Evolutionary conservation across 2,329 filamentous ascomycete species (phyloP).

Genomic region (Alternaria arborescens): DNA sequence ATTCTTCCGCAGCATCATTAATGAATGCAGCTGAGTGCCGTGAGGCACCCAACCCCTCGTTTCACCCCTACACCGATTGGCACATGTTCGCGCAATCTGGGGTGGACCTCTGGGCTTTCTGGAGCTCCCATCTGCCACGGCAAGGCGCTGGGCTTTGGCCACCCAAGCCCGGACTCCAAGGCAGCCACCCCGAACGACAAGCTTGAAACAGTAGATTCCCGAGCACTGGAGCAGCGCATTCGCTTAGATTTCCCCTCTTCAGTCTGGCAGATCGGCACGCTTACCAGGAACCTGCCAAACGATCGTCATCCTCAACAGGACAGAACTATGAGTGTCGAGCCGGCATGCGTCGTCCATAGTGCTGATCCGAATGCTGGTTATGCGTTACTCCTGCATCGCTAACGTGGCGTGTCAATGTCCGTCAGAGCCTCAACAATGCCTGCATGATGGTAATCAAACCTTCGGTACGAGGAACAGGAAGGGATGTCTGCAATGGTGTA

Average conservation of each 20-base stretch:
- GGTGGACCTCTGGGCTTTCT: conserved; percentile 10
- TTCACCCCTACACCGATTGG: conserved; percentile 30
- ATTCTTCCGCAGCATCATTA: conserved; percentile 36
- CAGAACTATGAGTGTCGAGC: conserved; percentile 15
- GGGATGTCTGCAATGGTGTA: conserved; percentile 4
- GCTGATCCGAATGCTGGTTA: conserved; percentile 20
- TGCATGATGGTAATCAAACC: conserved; percentile 20
- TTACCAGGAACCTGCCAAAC: conserved; percentile 13
- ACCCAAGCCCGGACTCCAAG: conserved; percentile 10
- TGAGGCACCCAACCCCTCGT: conserved; percentile 21
- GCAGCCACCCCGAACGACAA: conserved; percentile 18
- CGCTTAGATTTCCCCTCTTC: conserved; percentile 8
- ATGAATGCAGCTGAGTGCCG: conserved; percentile 29
- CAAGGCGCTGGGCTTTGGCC: conserved; percentile 12
- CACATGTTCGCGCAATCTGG: conserved; percentile 28
- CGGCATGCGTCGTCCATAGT: conserved; percentile 27
- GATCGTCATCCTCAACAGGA: conserved; percentile 27
- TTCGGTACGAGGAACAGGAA: conserved; percentile 5
- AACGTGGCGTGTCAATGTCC: conserved; percentile 31
- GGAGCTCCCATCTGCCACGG: conserved; percentile 3
- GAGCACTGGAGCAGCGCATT: conserved; percentile 3
- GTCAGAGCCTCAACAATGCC: conserved; percentile 17
- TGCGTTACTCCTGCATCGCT: conserved; percentile 26
- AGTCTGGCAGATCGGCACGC: conserved; percentile 11
- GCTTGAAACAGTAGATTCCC: conserved; percentile 8